Evolutionary conservation across 139 green algal species (phyloP).

Genomic region (Pleodorina starrii): DNA sequence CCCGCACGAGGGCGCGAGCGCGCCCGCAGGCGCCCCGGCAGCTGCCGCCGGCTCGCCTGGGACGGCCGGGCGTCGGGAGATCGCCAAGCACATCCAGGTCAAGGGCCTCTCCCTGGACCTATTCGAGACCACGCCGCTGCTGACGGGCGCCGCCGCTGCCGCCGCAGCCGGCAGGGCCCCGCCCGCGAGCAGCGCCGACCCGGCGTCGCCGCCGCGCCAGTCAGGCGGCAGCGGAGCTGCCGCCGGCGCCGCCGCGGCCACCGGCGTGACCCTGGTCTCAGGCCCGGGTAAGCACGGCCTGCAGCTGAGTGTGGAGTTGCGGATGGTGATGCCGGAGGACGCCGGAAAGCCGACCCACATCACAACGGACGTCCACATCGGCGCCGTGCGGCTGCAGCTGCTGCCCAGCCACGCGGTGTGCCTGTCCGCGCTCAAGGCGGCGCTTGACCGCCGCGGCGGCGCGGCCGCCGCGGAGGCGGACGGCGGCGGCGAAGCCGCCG

Average conservation of each 20-base stretch:
- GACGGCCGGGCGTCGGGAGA: constrained; percentile 1
- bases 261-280: constrained; percentile 24
- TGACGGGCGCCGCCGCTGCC: not conserved
- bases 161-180: not conserved
- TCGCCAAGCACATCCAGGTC: constrained; percentile 63
- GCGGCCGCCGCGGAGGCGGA: not conserved
- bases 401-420: constrained; percentile 26
- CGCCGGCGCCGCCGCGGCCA: not conserved
- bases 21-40: not conserved
- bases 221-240: not conserved
- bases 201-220: not conserved
- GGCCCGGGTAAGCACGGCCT: constrained; percentile 28
- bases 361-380: not conserved
- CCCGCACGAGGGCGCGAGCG: not conserved
- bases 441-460: not conserved
- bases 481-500: not conserved
- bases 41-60: not conserved
- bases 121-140: constrained; percentile 46
- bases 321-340: not conserved
- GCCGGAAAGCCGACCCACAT: not conserved
- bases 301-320: constrained; percentile 27
- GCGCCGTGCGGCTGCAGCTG: constrained; percentile 30
- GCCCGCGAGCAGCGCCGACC: too few species aligned
- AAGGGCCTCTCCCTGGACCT: constrained; percentile 69
- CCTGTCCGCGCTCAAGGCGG: not conserved